phyloP scores from a whole-genome alignment of 169 alveolate genomes.

The Babesia bovis region DNA sequence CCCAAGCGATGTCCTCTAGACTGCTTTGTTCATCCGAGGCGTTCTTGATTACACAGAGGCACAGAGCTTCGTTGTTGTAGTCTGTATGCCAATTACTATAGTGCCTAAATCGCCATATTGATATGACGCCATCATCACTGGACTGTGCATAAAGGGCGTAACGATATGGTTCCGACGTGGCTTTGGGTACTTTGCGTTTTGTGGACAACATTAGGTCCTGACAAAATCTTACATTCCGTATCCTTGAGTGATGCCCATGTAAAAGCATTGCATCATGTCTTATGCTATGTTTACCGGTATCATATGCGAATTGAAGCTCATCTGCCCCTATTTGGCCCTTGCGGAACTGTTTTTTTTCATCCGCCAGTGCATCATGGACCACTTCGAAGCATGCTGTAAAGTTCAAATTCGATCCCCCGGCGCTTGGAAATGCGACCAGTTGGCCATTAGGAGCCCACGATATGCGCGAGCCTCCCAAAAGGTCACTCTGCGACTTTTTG shows the following conservation, averaged over 20 bases:
- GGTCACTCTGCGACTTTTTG: slow-evolving; percentile 47
- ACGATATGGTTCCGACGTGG: slow-evolving; percentile 5
- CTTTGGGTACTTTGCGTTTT: slow-evolving; percentile 8
- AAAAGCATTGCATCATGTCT: slow-evolving; percentile 44
- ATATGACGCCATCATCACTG: slow-evolving; percentile 61
- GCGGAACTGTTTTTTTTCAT: neutral
- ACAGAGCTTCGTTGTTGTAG: slow-evolving; percentile 42
- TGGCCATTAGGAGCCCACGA: slow-evolving; percentile 71
- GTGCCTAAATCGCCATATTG: slow-evolving; percentile 62
- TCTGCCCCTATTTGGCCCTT: slow-evolving; percentile 2
- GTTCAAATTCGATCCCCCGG: slow-evolving; percentile 7
- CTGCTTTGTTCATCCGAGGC: slow-evolving; percentile 62
- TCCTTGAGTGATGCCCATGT: slow-evolving; percentile 52
- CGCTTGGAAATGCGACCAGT: slow-evolving; percentile 63
- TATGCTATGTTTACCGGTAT: slow-evolving; percentile 42
- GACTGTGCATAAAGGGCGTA: slow-evolving; percentile 52
- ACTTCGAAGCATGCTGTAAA: slow-evolving; percentile 60
- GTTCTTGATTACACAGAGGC: slow-evolving; percentile 50
- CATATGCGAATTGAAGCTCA: slow-evolving; percentile 45
- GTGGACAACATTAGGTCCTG: slow-evolving; percentile 47
- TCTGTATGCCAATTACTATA: slow-evolving; percentile 27
- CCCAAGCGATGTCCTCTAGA: slow-evolving; percentile 68
- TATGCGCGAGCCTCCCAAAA: slow-evolving; percentile 65
- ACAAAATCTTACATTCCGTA: slow-evolving; percentile 62
- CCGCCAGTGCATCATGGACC: slow-evolving; percentile 31